Evolutionary conservation across 495 filamentous ascomycete species (phyloP).

Genomic region (Jackrogersella multiformis): DNA sequence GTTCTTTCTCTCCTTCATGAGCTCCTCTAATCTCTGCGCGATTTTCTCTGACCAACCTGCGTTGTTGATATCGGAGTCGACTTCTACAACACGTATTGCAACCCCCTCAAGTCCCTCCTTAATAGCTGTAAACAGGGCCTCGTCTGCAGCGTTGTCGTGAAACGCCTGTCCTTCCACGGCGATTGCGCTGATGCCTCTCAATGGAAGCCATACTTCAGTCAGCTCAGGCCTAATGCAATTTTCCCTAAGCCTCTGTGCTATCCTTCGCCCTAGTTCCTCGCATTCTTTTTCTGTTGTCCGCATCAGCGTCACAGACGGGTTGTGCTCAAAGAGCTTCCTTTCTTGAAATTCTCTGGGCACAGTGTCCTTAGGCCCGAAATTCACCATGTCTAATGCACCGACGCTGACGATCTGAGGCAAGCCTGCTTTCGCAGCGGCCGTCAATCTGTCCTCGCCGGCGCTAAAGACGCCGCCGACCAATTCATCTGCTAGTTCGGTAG

Average conservation of each 20-base stretch:
- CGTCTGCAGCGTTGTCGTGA: constrained; percentile 49
- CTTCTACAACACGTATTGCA: constrained; percentile 49
- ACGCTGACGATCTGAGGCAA: constrained; percentile 70
- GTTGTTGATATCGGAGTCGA: constrained; percentile 53
- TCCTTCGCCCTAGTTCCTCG: constrained; percentile 58
- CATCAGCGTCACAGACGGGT: constrained; percentile 71
- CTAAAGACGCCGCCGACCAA: constrained; percentile 69
- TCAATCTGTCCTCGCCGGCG: constrained; percentile 63
- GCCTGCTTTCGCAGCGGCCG: constrained; percentile 59
- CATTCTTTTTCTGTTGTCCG: constrained; percentile 66
- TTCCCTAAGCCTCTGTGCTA: constrained; percentile 61
- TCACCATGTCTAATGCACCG: constrained; percentile 74
- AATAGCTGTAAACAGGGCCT: constrained; percentile 55
- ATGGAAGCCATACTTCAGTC: constrained; percentile 66
- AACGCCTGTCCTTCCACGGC: constrained; percentile 48
- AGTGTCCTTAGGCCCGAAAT: constrained; percentile 66
- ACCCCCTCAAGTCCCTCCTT: constrained; percentile 47
- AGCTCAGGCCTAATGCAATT: constrained; percentile 46
- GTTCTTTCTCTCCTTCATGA: constrained; percentile 22
- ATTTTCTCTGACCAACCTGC: constrained; percentile 52
- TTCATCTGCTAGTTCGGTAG: constrained; percentile 71
- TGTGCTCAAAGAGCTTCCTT: constrained; percentile 68
- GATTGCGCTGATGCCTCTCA: constrained; percentile 56
- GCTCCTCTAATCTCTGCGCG: constrained; percentile 34
- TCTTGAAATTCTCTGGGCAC: constrained; percentile 60